Evolutionary conservation across 352 stramenopile genomes (phyloP).

Genomic region (Phytopythium aichiense): DNA sequence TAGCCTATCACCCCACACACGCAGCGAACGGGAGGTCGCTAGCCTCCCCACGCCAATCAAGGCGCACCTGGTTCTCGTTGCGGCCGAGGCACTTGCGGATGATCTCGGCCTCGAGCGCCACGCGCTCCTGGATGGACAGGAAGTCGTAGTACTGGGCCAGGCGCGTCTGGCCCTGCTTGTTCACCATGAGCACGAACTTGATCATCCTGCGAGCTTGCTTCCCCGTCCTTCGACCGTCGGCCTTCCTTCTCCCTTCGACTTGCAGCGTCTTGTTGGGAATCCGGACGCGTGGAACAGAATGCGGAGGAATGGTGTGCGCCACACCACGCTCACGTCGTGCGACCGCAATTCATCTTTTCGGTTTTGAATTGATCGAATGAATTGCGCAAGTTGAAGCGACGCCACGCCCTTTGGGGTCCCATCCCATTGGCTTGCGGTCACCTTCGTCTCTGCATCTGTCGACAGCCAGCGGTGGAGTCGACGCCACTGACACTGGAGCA

Average conservation of each 20-base stretch:
- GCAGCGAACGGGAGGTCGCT: too few species aligned
- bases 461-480: too few species aligned
- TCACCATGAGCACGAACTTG: constrained; percentile 96
- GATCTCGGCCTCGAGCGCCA: constrained; percentile 98
- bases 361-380: neutral
- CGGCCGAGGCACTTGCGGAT: constrained; percentile 98
- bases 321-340: neutral
- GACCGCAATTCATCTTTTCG: neutral
- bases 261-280: neutral
- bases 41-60: neutral
- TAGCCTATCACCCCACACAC: neutral
- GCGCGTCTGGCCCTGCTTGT: constrained; percentile 99
- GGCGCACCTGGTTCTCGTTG: constrained; percentile 91
- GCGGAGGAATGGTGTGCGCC: neutral
- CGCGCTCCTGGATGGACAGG: constrained; percentile 97
- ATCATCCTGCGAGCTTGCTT: constrained; percentile 64
- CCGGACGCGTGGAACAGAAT: neutral
- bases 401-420: neutral
- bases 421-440: too few species aligned
- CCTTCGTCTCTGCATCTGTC: neutral
- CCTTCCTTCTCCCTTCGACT: constrained; percentile 1
- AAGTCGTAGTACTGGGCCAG: constrained; percentile 99
- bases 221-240: too few species aligned
- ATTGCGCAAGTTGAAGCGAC: constrained; percentile 1
- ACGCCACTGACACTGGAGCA: too few species aligned